Evolutionary conservation across 1,284 basidiomycete genomes (phyloP), one percentile per base, ranked within the genome.

Genomic region (Ceratobasidium sp.): DNA sequence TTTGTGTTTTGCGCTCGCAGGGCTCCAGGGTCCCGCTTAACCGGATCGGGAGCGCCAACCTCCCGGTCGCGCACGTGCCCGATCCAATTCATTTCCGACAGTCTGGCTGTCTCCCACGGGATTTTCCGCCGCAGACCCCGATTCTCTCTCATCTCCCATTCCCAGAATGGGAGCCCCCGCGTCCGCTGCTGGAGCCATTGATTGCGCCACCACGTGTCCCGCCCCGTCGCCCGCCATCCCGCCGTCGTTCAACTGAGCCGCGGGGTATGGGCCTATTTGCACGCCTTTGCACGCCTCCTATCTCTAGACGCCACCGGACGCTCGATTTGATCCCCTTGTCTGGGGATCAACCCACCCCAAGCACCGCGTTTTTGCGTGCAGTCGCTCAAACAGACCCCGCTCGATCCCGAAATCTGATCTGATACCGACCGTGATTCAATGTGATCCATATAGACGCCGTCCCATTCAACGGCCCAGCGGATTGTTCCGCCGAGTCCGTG

Each of bases 11-110:
- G 30, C 55, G 14, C 16, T 50, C 8, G 10, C 8, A 50, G 48
- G 48, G 48, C 48, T 14, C 16, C 48, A 41, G 65, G 46, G 48
- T 27, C 27, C 20, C 44, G 12, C 65, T 38, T 46, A 20, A 3
- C 44, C 23, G 12, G 30, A 66, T 66, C 65, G 46, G 65, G 65
- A 10, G 30, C 38, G 48, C 48, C 48, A 50, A 20, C 48, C 48
- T 50, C 48, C 20, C 48, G 48, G 48, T 8, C 16, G 16, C 48
- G 12, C 48, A 50, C 48, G 48, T 50, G 48, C 60, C 35, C 60
- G 35, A 44, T 44, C 38, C 38, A 18, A 65, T 52, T 66, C 65
- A 66, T 66, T 66, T 66, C 65, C 65, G 48, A 48, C 27, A 60
- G 12, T 18, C 10, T 20, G 57, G 57, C 57, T 23, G 23, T 12